phyloP scores from a whole-genome alignment of 192 early-diverging fungal species.

The Phycomyces nitens region DNA sequence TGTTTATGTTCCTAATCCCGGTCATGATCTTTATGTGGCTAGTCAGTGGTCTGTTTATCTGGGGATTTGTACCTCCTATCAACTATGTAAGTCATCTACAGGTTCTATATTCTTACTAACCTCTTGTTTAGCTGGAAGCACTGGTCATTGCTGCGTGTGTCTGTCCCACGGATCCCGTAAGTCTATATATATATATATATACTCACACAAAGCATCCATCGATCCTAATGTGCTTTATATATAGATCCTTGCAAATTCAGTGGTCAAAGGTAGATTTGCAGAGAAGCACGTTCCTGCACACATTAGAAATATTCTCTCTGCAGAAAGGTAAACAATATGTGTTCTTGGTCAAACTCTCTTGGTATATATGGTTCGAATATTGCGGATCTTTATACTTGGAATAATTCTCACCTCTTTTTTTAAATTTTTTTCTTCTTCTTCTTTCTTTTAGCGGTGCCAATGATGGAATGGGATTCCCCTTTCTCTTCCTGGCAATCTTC shows the following conservation, averaged over 20 bases:
- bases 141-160: constrained; percentile 80
- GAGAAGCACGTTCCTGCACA: constrained; percentile 81
- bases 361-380: too few relatives aligned
- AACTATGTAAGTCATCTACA: constrained; percentile 43
- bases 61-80: constrained; percentile 50
- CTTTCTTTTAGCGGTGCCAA: constrained; percentile 80
- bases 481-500: constrained; percentile 73
- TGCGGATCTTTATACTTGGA: too few relatives aligned
- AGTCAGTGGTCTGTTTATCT: constrained; percentile 62
- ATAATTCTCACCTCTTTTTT: too few relatives aligned
- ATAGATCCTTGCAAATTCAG: constrained; percentile 83
- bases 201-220: too few relatives aligned
- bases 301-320: constrained; percentile 68
- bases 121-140: constrained; percentile 54
- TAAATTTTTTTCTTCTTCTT: too few relatives aligned
- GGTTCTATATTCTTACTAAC: background rate
- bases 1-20: constrained; percentile 73
- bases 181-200: too few relatives aligned
- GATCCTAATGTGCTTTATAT: too few relatives aligned
- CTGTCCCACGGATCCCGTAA: constrained; percentile 91
- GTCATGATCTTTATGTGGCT: constrained; percentile 82
- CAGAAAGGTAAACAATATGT: constrained; percentile 52
- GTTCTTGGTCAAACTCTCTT: background rate
- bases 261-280: constrained; percentile 91
- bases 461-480: constrained; percentile 83